These are phyloP conservation scores for Vigna hirtella DNA, from an alignment of 306 rosid species.

Conservation along the genomic window DNA sequence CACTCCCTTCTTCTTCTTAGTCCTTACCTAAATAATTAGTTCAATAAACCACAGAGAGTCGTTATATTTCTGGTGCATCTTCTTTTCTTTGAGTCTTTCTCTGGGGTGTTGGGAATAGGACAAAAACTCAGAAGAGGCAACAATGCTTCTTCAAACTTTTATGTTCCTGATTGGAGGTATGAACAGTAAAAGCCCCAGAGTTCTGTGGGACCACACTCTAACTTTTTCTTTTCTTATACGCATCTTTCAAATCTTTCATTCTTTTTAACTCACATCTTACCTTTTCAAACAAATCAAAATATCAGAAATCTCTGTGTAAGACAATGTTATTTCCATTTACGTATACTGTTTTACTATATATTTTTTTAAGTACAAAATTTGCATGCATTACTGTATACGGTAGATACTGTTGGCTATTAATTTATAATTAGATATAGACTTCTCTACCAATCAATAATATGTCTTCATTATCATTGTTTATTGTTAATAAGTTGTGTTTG, in stretches of 20 bases:
- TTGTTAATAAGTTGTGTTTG: too few species aligned
- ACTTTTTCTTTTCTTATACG: background rate
- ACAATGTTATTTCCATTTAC: too few species aligned
- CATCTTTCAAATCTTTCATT: background rate
- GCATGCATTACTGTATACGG: too few species aligned
- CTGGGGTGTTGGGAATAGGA: background rate
- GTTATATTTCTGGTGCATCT: background rate
- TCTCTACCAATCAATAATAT: too few species aligned
- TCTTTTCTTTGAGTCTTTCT: background rate
- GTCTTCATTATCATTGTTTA: too few species aligned
- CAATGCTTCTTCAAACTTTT: background rate
- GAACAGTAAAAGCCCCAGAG: background rate
- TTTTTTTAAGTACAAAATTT: too few species aligned
- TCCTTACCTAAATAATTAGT: background rate
- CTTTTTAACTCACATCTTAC: background rate
- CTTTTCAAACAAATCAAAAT: background rate
- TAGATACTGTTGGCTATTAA: too few species aligned
- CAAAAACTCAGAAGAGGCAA: background rate
- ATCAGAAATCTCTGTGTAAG: background rate
- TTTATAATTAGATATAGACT: too few species aligned
- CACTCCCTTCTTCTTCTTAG: too few species aligned
- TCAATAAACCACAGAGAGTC: background rate
- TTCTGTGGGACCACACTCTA: conserved; percentile 19
- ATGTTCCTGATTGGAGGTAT: background rate
- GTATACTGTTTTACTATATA: too few species aligned